Evolutionary conservation across 2,329 filamentous ascomycete species (phyloP).

Genomic region (Dothistroma septosporum): DNA sequence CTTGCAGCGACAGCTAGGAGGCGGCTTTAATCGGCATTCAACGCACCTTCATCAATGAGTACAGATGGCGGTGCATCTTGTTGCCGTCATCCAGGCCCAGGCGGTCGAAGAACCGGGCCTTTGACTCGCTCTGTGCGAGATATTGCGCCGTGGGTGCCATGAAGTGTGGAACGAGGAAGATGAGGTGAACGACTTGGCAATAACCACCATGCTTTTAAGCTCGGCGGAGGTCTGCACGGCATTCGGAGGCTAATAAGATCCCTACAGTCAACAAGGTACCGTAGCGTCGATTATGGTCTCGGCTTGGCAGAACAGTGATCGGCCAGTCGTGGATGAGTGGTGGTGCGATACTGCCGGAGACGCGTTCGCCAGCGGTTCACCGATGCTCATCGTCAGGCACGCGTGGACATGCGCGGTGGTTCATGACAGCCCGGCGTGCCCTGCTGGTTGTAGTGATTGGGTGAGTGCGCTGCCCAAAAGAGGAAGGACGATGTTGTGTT

Average conservation of each 20-base stretch:
- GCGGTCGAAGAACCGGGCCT: conserved; percentile 38
- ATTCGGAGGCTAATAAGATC: not conserved
- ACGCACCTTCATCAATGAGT: conserved; percentile 41
- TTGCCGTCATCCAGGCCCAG: conserved; percentile 39
- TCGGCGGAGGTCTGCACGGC: not conserved
- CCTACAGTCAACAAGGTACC: not conserved
- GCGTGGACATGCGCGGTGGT: not conserved
- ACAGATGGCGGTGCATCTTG: conserved; percentile 32
- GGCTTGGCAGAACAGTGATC: not conserved
- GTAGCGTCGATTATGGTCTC: not conserved
- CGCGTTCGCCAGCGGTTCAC: not conserved
- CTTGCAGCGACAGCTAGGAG: not conserved
- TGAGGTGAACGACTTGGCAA: not conserved
- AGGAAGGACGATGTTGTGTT: not conserved
- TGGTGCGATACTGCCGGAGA: not conserved
- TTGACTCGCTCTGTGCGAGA: conserved; percentile 42
- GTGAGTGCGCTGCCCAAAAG: not conserved
- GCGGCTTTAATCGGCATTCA: not conserved
- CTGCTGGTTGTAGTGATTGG: not conserved
- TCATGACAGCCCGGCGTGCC: not conserved
- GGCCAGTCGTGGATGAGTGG: not conserved
- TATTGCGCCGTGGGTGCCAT: conserved; percentile 20
- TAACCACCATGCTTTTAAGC: not conserved
- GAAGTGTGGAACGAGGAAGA: not conserved
- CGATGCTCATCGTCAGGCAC: not conserved